Evolutionary conservation across 2,329 filamentous ascomycete genomes (phyloP).

Genomic region (Epichloe elymi): DNA sequence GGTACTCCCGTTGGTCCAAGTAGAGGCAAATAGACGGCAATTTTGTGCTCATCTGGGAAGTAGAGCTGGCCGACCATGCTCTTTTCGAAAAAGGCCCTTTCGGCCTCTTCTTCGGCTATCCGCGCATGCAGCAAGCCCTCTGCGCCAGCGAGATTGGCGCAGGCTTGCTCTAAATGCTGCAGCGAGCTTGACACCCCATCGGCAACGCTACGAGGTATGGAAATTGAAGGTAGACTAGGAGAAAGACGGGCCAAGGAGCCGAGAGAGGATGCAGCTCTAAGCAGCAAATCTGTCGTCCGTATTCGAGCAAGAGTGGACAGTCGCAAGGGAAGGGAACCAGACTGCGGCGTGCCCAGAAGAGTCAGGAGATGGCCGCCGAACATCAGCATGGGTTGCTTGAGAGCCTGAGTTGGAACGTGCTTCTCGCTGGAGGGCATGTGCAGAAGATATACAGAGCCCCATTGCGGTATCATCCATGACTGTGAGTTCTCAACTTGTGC

Average conservation of each 20-base stretch:
- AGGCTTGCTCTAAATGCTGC: slow-evolving; percentile 62
- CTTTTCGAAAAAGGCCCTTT: slow-evolving; percentile 94
- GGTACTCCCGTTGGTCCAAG: slow-evolving; percentile 86
- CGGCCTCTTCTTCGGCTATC: slow-evolving; percentile 76
- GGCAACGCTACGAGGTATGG: slow-evolving; percentile 77
- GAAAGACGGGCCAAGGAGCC: slow-evolving; percentile 85
- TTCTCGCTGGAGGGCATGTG: slow-evolving; percentile 26
- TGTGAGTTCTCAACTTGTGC: slow-evolving; percentile 36
- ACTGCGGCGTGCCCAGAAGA: slow-evolving; percentile 71
- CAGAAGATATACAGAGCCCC: slow-evolving; percentile 62
- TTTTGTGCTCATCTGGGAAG: slow-evolving; percentile 96
- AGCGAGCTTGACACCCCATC: slow-evolving; percentile 74
- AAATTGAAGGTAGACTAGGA: slow-evolving; percentile 73
- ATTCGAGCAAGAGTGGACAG: slow-evolving; percentile 78
- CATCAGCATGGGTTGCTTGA: slow-evolving; percentile 72
- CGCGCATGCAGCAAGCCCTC: slow-evolving; percentile 69
- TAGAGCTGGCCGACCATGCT: slow-evolving; percentile 98
- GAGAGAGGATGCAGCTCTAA: slow-evolving; percentile 84
- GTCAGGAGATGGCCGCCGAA: slow-evolving; percentile 86
- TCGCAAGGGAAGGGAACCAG: slow-evolving; percentile 72
- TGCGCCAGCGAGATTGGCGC: slow-evolving; percentile 50
- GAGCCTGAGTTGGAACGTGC: slow-evolving; percentile 48
- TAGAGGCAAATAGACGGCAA: slow-evolving; percentile 87
- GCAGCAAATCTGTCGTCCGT: slow-evolving; percentile 68
- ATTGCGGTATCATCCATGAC: slow-evolving; percentile 89